These are phyloP conservation scores for Pancytospora philotis DNA, from an alignment of 371 early-diverging fungal species.

Conservation along the genomic window DNA sequence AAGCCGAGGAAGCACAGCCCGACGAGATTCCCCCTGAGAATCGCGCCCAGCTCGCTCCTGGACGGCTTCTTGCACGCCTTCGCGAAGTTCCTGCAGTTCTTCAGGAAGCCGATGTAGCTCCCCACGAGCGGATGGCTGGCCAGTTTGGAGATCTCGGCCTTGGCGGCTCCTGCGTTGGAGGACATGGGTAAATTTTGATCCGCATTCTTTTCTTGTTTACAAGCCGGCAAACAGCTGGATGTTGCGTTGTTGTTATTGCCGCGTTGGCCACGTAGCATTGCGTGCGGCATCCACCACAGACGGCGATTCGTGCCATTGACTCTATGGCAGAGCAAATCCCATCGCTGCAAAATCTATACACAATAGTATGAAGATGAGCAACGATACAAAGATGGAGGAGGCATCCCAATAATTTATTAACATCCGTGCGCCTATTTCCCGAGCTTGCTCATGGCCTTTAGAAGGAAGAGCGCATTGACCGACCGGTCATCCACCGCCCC, in stretches of 20 bases:
- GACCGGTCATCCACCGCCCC: constrained; percentile 3
- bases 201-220: too few species aligned
- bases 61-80: constrained; percentile 45
- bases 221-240: too few species aligned
- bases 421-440: constrained; percentile 15
- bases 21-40: constrained; percentile 43
- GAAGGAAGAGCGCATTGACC: constrained; percentile 17
- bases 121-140: not conserved
- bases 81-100: constrained; percentile 41
- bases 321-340: too few species aligned
- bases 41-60: constrained; percentile 30
- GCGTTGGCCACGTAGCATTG: too few species aligned
- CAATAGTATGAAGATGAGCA: too few species aligned
- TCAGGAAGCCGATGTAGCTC: not conserved
- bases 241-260: too few species aligned
- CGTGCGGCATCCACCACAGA: too few species aligned
- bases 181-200: too few species aligned
- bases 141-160: too few species aligned
- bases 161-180: too few species aligned
- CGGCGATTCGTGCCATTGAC: too few species aligned
- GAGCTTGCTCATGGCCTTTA: constrained; percentile 22
- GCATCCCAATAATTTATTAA: not conserved
- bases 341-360: too few species aligned
- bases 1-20: constrained; percentile 55
- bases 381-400: not conserved